Conservation (phyloP, 2,329 filamentous ascomycete genomes). For the Paecilomyces fulvus region DNA sequence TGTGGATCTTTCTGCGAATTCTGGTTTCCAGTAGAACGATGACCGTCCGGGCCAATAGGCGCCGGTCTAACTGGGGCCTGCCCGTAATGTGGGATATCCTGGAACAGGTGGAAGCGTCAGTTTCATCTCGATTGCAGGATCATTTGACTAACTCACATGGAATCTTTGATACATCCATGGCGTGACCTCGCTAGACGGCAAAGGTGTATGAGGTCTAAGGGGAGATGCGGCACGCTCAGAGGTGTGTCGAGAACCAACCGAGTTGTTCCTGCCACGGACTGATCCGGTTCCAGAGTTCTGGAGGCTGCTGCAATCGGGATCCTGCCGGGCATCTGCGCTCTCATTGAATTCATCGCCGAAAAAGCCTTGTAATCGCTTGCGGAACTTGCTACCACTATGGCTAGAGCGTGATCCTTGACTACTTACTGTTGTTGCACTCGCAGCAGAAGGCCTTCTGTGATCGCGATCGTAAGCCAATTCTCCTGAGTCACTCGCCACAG, state of each 20-base stretch:
- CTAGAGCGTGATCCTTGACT: constrained; percentile 73
- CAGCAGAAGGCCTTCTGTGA: constrained; percentile 75
- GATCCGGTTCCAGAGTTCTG: constrained; percentile 37
- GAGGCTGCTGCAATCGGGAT: constrained; percentile 60
- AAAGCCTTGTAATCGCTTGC: constrained; percentile 80
- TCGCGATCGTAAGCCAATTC: constrained; percentile 57
- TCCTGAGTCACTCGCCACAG: constrained; percentile 50
- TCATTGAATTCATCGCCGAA: constrained; percentile 83
- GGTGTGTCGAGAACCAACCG: constrained; percentile 58
- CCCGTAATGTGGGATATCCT: constrained; percentile 69
- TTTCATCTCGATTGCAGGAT: neutral
- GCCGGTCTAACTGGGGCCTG: constrained; percentile 67
- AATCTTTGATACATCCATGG: constrained; percentile 94
- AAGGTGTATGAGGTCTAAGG: constrained; percentile 73
- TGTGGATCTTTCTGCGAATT: constrained; percentile 47
- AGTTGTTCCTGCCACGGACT: constrained; percentile 71
- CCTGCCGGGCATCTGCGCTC: constrained; percentile 49
- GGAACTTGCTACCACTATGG: constrained; percentile 54
- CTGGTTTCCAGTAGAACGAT: constrained; percentile 49
- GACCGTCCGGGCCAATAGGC: constrained; percentile 60
- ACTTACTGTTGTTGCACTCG: constrained; percentile 78
- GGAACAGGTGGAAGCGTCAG: constrained; percentile 3
- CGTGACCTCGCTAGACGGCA: constrained; percentile 85
- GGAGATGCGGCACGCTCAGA: constrained; percentile 58
- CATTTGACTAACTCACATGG: constrained; percentile 49